Evolutionary conservation across 257 asterid genomes (phyloP).

Genomic region (Leptodermis oblonga): DNA sequence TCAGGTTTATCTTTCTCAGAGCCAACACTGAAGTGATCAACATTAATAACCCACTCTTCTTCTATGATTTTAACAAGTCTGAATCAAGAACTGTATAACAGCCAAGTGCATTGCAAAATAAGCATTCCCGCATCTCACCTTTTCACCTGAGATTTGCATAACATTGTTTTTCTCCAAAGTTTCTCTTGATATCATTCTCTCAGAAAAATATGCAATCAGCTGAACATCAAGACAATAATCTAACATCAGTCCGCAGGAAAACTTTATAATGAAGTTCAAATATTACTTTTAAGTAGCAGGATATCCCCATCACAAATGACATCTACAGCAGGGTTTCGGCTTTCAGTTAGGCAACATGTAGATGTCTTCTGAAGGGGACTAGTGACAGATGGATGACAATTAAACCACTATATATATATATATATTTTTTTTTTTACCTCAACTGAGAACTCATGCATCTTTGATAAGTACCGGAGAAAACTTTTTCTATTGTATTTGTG

Average conservation of each 20-base stretch:
- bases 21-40: background rate
- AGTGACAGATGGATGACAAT: background rate
- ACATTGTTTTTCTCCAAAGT: conserved; percentile 61
- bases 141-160: conserved; percentile 58
- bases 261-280: background rate
- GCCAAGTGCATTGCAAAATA: background rate
- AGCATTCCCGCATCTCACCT: conserved; percentile 35
- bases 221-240: conserved; percentile 21
- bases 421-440: background rate
- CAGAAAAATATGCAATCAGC: conserved; percentile 64
- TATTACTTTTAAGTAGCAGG: background rate
- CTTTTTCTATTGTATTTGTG: background rate
- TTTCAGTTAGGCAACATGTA: background rate
- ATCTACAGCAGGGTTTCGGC: background rate
- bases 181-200: conserved; percentile 64
- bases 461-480: background rate
- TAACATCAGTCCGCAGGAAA: background rate
- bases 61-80: background rate
- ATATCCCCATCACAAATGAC: background rate
- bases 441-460: too few relatives aligned
- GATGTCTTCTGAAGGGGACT: background rate
- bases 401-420: background rate
- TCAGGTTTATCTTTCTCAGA: background rate
- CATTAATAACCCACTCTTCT: background rate
- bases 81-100: background rate